Percentiles rank a stretch among this genome's conserved stretches.
These are phyloP conservation scores for Peniophora sp. DNA, from an alignment of 1,284 basidiomycete genomes.

Conservation along the genomic window DNA sequence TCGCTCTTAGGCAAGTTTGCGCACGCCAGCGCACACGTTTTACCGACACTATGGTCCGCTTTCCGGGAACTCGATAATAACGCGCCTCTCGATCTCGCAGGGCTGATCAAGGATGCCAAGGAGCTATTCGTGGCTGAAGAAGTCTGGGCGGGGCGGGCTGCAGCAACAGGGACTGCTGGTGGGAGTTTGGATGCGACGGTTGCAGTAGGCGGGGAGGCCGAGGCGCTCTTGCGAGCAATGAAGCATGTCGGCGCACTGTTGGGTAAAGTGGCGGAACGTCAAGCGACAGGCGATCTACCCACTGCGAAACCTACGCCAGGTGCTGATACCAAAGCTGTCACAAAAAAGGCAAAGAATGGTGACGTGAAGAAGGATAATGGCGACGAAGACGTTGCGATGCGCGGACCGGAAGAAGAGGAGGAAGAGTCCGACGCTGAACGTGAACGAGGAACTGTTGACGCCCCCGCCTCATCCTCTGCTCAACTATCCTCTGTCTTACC, in stretches of 20 bases:
- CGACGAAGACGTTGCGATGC: slow-evolving; percentile 8
- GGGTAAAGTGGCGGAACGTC: no score
- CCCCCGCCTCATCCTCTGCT: no score
- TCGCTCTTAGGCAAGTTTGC: slow-evolving; percentile 8
- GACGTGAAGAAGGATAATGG: slow-evolving; percentile 13
- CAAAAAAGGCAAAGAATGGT: slow-evolving; percentile 1
- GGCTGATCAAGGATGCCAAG: slow-evolving; percentile 50
- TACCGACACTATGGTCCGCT: slow-evolving; percentile 1
- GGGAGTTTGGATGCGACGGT: slow-evolving; percentile 14
- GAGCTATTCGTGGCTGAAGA: slow-evolving; percentile 60
- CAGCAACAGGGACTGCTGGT: neutral
- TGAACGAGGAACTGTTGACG: no score
- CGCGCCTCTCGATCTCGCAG: slow-evolving; percentile 58
- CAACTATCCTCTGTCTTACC: no score
- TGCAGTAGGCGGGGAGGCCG: slow-evolving; percentile 12
- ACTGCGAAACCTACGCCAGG: neutral
- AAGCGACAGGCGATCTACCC: no score
- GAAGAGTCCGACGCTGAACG: neutral
- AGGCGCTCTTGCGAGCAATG: slow-evolving; percentile 9
- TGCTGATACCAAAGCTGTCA: neutral
- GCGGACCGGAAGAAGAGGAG: slow-evolving; percentile 5
- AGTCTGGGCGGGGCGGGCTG: slow-evolving; percentile 38
- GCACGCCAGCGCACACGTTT: slow-evolving; percentile 28
- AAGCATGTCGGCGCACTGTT: neutral
- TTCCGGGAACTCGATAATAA: no score